Percentiles rank a stretch among this genome's conserved stretches.
Evolutionary conservation across 441 rosid genomes (phyloP).

Genomic region (Melastoma candidum): DNA sequence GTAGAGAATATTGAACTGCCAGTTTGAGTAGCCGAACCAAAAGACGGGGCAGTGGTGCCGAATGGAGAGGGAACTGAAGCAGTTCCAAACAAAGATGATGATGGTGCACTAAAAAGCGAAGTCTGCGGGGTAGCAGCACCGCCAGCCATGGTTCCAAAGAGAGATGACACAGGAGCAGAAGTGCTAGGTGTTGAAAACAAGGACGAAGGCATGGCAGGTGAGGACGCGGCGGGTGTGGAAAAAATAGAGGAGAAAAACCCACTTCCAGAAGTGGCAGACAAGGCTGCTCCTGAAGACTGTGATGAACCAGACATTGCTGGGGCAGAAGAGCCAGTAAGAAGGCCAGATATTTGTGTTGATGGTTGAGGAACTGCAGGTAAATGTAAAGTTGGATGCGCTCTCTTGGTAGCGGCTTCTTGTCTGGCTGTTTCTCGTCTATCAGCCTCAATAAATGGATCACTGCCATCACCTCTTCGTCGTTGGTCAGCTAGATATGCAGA

Average conservation of each 20-base stretch:
- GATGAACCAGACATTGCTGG: constrained; percentile 39
- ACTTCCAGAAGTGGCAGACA: constrained; percentile 56
- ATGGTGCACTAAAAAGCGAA: constrained; percentile 32
- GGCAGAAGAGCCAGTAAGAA: constrained; percentile 45
- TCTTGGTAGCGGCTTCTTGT: constrained; percentile 94
- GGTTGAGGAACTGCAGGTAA: constrained; percentile 67
- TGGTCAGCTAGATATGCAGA: constrained; percentile 87
- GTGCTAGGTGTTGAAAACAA: constrained; percentile 63
- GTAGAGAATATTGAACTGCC: constrained; percentile 49
- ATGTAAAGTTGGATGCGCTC: constrained; percentile 94
- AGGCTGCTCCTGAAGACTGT: constrained; percentile 36
- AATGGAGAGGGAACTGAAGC: constrained; percentile 62
- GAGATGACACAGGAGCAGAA: constrained; percentile 46
- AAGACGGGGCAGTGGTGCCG: constrained; percentile 33
- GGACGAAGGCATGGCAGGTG: constrained; percentile 36
- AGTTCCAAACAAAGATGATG: constrained; percentile 42
- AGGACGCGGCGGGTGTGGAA: constrained; percentile 46
- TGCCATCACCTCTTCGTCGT: constrained; percentile 71
- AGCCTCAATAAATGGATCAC: constrained; percentile 94
- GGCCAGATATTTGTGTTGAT: constrained; percentile 66
- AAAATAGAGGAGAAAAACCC: constrained; percentile 45
- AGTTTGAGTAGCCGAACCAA: constrained; percentile 42
- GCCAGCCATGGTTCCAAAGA: constrained; percentile 46
- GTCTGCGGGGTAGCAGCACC: constrained; percentile 42
- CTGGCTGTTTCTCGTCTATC: constrained; percentile 96